Conservation (phyloP, 345 rosid species). For the Capsella bursapastoris region DNA sequence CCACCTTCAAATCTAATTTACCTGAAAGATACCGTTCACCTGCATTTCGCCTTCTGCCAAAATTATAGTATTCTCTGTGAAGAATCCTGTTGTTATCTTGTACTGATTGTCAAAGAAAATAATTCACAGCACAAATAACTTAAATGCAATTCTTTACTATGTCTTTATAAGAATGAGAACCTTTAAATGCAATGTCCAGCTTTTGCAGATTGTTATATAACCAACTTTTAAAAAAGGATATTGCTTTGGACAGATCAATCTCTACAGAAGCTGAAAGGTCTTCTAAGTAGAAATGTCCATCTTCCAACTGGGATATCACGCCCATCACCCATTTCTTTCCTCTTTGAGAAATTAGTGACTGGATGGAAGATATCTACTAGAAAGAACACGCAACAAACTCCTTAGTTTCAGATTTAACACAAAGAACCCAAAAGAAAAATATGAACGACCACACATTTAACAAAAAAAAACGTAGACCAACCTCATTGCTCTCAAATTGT, state of each 20-base stretch:
- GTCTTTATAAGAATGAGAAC: not conserved
- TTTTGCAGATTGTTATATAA: not conserved
- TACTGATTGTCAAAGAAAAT: conserved; percentile 64
- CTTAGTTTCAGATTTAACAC: conserved; percentile 5
- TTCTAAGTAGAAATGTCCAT: conserved; percentile 92
- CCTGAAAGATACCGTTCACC: conserved; percentile 79
- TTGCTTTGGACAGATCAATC: conserved; percentile 83
- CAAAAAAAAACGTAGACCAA: conserved; percentile 25
- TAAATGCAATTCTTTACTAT: not conserved
- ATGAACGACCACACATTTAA: not conserved
- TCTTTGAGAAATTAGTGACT: conserved; percentile 71
- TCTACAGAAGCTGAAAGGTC: conserved; percentile 96
- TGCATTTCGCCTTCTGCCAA: conserved; percentile 95
- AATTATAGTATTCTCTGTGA: conserved; percentile 89
- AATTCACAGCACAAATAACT: conserved; percentile 3
- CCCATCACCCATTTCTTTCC: conserved; percentile 98
- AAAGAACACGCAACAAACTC: conserved; percentile 12
- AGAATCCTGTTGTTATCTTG: conserved; percentile 89
- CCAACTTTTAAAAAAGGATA: conserved; percentile 65
- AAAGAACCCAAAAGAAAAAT: not conserved
- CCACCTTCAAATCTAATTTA: conserved; percentile 36
- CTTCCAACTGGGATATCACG: conserved; percentile 93
- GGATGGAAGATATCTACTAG: conserved; percentile 79
- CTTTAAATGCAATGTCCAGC: not conserved
- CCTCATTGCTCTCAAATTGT: conserved; percentile 73